A percentile compares a stretch with the other conserved stretches of the same genome.
phyloP scores from a whole-genome alignment of 768 basidiomycete genomes.

The Psilocybe azurescens region DNA sequence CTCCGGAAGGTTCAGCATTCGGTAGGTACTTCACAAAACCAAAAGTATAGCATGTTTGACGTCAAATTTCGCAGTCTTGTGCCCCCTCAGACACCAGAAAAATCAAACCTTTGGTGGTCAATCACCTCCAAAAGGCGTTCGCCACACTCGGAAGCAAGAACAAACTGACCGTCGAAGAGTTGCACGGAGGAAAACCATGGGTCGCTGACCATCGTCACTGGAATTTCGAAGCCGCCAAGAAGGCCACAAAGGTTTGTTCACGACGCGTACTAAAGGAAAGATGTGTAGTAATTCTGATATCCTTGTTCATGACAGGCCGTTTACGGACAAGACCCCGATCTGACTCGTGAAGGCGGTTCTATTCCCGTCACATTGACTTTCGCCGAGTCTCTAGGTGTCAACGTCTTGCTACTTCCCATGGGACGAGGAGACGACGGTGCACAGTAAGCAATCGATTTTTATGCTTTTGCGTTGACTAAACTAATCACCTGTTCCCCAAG shows the following conservation, averaged over 20 bases:
- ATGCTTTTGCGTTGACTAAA: background rate
- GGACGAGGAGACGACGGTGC: conserved; percentile 95
- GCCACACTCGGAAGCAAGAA: conserved; percentile 87
- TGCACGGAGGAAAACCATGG: conserved; percentile 92
- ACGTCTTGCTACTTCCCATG: conserved; percentile 91
- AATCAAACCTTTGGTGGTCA: conserved; percentile 71
- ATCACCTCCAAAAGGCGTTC: conserved; percentile 80
- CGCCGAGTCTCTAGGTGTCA: conserved; percentile 85
- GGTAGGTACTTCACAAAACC: conserved; percentile 47
- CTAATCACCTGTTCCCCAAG: conserved; percentile 41
- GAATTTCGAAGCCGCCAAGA: conserved; percentile 90
- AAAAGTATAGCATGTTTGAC: background rate
- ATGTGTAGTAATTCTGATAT: conserved; percentile 29
- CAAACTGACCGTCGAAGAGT: conserved; percentile 68
- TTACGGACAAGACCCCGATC: conserved; percentile 78
- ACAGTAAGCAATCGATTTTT: conserved; percentile 58
- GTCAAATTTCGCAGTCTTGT: conserved; percentile 59
- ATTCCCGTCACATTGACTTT: conserved; percentile 95
- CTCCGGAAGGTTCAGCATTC: conserved; percentile 92
- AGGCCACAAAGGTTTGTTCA: conserved; percentile 71
- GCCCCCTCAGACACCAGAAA: conserved; percentile 85
- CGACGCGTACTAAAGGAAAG: background rate
- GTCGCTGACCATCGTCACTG: conserved; percentile 84
- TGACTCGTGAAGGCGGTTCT: conserved; percentile 92
- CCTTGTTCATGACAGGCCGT: conserved; percentile 43